Percentiles rank a stretch among this genome's conserved stretches.
Evolutionary conservation across 352 stramenopile species (phyloP).

Genomic region (Globisporangium splendens): DNA sequence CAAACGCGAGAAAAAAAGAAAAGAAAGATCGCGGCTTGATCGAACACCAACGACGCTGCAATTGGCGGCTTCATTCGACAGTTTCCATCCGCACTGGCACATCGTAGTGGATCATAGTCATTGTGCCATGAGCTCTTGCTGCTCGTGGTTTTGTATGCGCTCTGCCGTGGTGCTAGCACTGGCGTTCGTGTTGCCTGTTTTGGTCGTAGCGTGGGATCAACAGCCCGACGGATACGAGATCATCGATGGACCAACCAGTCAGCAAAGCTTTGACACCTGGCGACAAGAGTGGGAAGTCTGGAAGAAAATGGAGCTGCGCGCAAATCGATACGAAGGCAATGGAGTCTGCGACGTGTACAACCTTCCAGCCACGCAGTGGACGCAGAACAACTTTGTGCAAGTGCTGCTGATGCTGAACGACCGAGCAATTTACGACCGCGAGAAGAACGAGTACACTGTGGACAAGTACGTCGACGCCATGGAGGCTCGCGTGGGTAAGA

Average conservation of each 20-base stretch:
- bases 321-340: conserved; percentile 54
- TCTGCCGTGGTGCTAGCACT: conserved; percentile 13
- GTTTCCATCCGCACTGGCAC: background rate
- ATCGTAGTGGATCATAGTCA: background rate
- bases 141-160: background rate
- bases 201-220: conserved; percentile 48
- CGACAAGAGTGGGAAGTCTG: conserved; percentile 51
- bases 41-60: background rate
- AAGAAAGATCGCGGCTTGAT: background rate
- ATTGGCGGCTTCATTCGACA: background rate
- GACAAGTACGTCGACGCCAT: conserved; percentile 65
- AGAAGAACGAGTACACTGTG: conserved; percentile 55
- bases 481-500: conserved; percentile 40
- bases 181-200: conserved; percentile 1
- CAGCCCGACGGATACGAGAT: conserved; percentile 81
- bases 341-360: conserved; percentile 76
- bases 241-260: conserved; percentile 49
- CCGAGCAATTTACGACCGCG: conserved; percentile 68
- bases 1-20: background rate
- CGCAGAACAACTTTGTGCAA: conserved; percentile 76
- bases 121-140: background rate
- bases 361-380: conserved; percentile 53
- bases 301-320: conserved; percentile 69
- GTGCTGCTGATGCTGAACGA: conserved; percentile 76
- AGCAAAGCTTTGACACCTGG: conserved; percentile 44